Conservation (phyloP, 148 eudicot species). For the Cornus florida region DNA sequence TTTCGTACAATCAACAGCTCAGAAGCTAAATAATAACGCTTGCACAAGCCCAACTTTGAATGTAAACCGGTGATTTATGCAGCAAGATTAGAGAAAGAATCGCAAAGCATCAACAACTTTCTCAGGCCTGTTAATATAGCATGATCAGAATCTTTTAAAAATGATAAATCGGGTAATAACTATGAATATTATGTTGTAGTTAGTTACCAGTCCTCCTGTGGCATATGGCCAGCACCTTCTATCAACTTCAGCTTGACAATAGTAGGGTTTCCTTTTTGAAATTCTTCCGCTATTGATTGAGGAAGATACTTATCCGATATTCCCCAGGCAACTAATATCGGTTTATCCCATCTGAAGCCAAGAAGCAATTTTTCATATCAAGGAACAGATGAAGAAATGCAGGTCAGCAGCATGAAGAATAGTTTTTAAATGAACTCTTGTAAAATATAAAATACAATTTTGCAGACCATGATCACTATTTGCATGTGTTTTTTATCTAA, state of each 20-base stretch:
- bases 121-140: constrained; percentile 77
- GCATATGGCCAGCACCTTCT: constrained; percentile 99
- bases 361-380: constrained; percentile 12
- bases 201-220: constrained; percentile 96
- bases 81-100: constrained; percentile 46
- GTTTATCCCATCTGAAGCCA: constrained; percentile 83
- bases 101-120: constrained; percentile 86
- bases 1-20: constrained; percentile 6
- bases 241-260: constrained; percentile 70
- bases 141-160: neutral
- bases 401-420: neutral
- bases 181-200: neutral
- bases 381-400: neutral
- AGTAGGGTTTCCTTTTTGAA: constrained; percentile 69
- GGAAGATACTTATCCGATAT: constrained; percentile 93
- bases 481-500: neutral
- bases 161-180: neutral
- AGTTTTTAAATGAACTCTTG: neutral
- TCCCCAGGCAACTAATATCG: constrained; percentile 90
- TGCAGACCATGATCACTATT: neutral
- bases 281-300: constrained; percentile 87
- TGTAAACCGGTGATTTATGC: neutral
- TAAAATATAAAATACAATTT: no score
- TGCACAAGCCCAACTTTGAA: constrained; percentile 8
- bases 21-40: neutral